Evolutionary conservation across 805 yeast genomes (phyloP), one percentile per base, ranked within the genome.

Genomic region (Pichia kluyveri): DNA sequence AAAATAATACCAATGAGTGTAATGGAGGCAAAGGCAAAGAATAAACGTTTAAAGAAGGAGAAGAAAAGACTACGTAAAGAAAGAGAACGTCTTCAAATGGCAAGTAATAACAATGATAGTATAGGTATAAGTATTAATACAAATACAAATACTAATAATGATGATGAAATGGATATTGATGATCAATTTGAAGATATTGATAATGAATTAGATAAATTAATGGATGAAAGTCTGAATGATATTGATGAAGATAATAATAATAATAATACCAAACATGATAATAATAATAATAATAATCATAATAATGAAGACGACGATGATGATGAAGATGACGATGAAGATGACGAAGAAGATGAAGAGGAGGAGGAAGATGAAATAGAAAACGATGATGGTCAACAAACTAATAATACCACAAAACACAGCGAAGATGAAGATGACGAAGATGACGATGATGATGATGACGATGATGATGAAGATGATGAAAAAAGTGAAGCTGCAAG

Each of bases 321-420:
- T 0, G 76, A 69, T 5, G 70, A 70, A 1, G 75, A 67, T 2
- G 77, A 66, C 0, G 79, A 69, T 0, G 76, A 69, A 0, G 75
- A 68, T 14, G 69, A 62, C 4, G 75, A 62, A 5, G 72, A 66
- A 4, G 77, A 70, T 1, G 77, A 71, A 2, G 79, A 72, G 1
- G 76, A 69, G 1, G 79, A 70, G 0, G 79, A 69, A 2, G 80
- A 72, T 2, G 78, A 69, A 8, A 81, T 71, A 5, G 59, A 56
- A 7, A 61, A 57, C 8, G 49, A 42, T 18, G 44, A 31, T 11
- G 45, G 60, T 27, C 68, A 60, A 41, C 15, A 77, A 75, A 67
- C 10, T 72, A 69, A 3, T 75, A 65, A 11, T 76, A 68, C 31
- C 70, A 40, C 62, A 60, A 8, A 73, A 64, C 43, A 54, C 34